Evolutionary conservation across 2,329 filamentous ascomycete genomes (phyloP).

Genomic region (Corynespora cassiicola): DNA sequence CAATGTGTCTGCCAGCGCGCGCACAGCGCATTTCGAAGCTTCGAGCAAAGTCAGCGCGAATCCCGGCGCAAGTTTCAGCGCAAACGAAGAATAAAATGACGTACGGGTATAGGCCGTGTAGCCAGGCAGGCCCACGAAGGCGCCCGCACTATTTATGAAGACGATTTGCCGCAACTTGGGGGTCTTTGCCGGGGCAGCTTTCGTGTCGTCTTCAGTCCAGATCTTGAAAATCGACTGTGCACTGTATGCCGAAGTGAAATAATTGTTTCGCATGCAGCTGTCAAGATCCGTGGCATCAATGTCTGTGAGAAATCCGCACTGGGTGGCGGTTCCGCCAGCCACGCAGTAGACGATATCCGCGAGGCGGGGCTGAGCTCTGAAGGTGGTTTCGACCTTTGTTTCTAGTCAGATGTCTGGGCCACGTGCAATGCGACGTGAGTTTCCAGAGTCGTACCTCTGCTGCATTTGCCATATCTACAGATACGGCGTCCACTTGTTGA

Average conservation of each 20-base stretch:
- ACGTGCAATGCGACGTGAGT: background rate
- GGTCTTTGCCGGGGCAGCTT: background rate
- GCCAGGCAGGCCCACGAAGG: slow-evolving; percentile 26
- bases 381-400: background rate
- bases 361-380: slow-evolving; percentile 19
- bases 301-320: slow-evolving; percentile 27
- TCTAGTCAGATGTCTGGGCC: background rate
- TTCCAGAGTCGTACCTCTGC: background rate
- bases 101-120: slow-evolving; percentile 26
- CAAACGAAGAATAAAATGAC: too few species aligned
- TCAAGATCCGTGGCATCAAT: slow-evolving; percentile 23
- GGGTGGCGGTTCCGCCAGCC: slow-evolving; percentile 30
- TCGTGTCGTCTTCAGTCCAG: slow-evolving; percentile 27
- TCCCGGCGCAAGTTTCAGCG: too few species aligned
- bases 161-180: slow-evolving; percentile 24
- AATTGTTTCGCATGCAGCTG: slow-evolving; percentile 36
- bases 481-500: slow-evolving; percentile 8
- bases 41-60: too few species aligned
- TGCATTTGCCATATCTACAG: slow-evolving; percentile 11
- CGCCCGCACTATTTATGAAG: slow-evolving; percentile 29
- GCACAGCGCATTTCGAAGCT: slow-evolving; percentile 13
- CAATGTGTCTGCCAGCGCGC: slow-evolving; percentile 33
- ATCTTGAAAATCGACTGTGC: slow-evolving; percentile 22
- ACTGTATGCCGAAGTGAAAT: slow-evolving; percentile 23
- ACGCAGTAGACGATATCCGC: slow-evolving; percentile 32